These are phyloP conservation scores for Aspergillus ibericus DNA, from an alignment of 2,329 filamentous ascomycete species.

Conservation along the genomic window DNA sequence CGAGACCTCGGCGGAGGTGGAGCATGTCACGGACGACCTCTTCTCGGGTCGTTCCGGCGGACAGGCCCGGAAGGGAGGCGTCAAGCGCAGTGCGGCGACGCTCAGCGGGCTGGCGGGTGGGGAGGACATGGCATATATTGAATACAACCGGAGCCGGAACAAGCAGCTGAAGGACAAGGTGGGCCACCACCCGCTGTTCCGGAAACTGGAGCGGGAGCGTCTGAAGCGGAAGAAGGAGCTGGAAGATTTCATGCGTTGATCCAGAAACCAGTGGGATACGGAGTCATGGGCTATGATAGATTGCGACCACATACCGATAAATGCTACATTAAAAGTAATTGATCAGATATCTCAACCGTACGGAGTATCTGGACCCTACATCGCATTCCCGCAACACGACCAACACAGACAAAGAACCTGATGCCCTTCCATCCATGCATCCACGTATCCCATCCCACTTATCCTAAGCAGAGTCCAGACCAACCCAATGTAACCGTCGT, in stretches of 20 bases:
- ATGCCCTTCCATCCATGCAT: too few species aligned
- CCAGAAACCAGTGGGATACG: background rate
- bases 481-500: too few species aligned
- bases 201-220: constrained; percentile 64
- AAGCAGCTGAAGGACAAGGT: constrained; percentile 65
- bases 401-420: too few species aligned
- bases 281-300: too few species aligned
- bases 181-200: constrained; percentile 63
- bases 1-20: constrained; percentile 69
- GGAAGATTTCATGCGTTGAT: constrained; percentile 28
- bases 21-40: constrained; percentile 68
- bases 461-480: too few species aligned
- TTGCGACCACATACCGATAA: too few species aligned
- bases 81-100: constrained; percentile 77
- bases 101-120: constrained; percentile 85
- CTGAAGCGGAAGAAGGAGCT: constrained; percentile 55
- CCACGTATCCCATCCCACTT: too few species aligned
- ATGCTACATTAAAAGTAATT: too few species aligned
- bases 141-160: constrained; percentile 74
- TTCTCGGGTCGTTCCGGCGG: constrained; percentile 59
- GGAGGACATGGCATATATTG: constrained; percentile 95
- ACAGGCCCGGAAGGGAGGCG: constrained; percentile 54
- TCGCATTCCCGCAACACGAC: too few species aligned
- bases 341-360: too few species aligned
- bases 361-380: too few species aligned